Evolutionary conservation across 768 basidiomycete species (phyloP).

Genomic region (Clavulina sp.): DNA sequence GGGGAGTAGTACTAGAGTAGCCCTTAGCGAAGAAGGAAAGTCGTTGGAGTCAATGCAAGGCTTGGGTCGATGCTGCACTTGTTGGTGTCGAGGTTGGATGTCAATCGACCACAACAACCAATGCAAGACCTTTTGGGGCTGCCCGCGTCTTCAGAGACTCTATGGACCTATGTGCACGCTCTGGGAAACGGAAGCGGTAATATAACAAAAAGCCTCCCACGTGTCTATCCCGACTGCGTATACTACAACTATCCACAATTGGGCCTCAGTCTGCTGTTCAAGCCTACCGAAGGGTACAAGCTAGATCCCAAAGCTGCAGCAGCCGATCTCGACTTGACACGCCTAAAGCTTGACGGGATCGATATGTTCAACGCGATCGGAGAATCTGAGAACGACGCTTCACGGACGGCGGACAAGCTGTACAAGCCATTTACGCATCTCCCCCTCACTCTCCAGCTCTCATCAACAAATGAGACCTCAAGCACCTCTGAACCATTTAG

Average conservation of each 20-base stretch:
- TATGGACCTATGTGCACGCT: background rate
- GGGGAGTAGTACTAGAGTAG: background rate
- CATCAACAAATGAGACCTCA: constrained; percentile 2
- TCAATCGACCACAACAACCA: background rate
- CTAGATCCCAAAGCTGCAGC: constrained; percentile 27
- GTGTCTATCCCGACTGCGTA: constrained; percentile 62
- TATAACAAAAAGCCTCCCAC: too few species aligned
- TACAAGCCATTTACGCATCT: constrained; percentile 41
- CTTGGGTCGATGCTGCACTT: background rate
- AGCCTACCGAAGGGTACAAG: constrained; percentile 46
- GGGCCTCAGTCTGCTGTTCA: constrained; percentile 68
- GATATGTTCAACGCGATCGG: constrained; percentile 62
- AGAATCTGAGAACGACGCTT: constrained; percentile 15
- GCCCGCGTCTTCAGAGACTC: background rate
- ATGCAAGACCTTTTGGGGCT: background rate
- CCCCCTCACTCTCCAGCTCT: constrained; percentile 30
- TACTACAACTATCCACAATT: constrained; percentile 73
- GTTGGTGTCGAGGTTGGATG: background rate
- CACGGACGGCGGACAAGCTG: constrained; percentile 16
- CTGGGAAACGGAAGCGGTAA: too few species aligned
- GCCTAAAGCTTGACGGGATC: constrained; percentile 47
- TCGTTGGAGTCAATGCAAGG: background rate
- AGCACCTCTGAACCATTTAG: constrained; percentile 16
- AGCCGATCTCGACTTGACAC: constrained; percentile 18
- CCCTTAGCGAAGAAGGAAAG: background rate